Conservation (phyloP, 176 grass and related monocot genomes). For the Juncus effusus region DNA sequence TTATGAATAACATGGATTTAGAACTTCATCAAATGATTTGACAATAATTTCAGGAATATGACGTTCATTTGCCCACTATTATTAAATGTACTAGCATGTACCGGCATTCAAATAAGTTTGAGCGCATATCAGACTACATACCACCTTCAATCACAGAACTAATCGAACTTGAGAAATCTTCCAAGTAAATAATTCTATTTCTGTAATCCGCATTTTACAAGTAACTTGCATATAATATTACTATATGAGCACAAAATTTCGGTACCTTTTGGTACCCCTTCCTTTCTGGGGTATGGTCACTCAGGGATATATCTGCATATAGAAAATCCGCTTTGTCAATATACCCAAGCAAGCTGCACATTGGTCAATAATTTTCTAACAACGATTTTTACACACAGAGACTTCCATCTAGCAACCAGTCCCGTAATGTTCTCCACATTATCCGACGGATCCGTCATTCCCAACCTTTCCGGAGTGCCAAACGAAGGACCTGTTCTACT, state of each 20-base stretch:
- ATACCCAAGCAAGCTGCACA: too few relatives aligned
- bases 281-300: too few relatives aligned
- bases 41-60: slow-evolving; percentile 44
- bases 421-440: slow-evolving; percentile 65
- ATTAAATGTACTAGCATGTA: slow-evolving; percentile 54
- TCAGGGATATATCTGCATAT: background rate
- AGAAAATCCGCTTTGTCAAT: background rate
- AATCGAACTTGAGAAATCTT: slow-evolving; percentile 39
- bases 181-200: slow-evolving; percentile 33
- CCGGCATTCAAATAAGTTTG: slow-evolving; percentile 36
- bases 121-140: slow-evolving; percentile 55
- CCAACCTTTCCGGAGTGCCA: slow-evolving; percentile 45
- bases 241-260: too few relatives aligned
- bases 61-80: slow-evolving; percentile 54
- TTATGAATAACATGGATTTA: background rate
- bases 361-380: too few relatives aligned
- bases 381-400: slow-evolving; percentile 24
- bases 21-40: background rate
- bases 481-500: slow-evolving; percentile 53
- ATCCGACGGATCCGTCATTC: slow-evolving; percentile 39
- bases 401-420: slow-evolving; percentile 32
- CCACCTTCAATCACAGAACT: slow-evolving; percentile 49
- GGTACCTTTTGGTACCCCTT: too few relatives aligned
- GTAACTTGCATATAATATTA: too few relatives aligned
- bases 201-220: background rate